Evolutionary conservation across 2,329 filamentous ascomycete genomes (phyloP), one percentile per base, ranked within the genome.

Genomic region (Nemania sp.): DNA sequence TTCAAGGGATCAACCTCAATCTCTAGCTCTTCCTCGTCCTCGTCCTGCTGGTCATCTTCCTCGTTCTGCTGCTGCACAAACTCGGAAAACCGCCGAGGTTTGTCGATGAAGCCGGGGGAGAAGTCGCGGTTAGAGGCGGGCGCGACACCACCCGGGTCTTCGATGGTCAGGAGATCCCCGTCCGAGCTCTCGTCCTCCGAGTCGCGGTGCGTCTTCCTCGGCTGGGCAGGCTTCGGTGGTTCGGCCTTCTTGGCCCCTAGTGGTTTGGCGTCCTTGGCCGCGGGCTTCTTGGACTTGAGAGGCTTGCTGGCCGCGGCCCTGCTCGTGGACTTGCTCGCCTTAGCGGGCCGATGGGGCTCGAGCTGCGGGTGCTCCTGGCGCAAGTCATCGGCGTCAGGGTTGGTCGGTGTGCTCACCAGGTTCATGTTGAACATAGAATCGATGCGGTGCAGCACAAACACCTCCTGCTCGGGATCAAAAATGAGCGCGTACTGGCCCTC

Each of bases 381-480:
- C 34, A 95, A 77, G 64, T 80, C 83, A 24, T 82, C 80, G 48
- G 79, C 72, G 61, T 90, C 83, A 49, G 78, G 75, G 64, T 87
- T 86, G 60, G 79, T 81, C 2, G 88, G 89, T 12, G 84, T 84
- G 50, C 80, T 83, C 47, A 82, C 84, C 49, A 96, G 74, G 70
- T 96, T 97, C 86, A 96, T 92, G 66, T 90, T 86, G 72, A 96
- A 88, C 33, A 86, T 86, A n/a, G 86, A 88, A 67, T 90, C 84
- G 49, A 97, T 77, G 46, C 84, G 85, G 74, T 97, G 91, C 49
- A 97, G 80, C 23, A 94, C 84, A 61, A 94, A 94, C 51, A 81
- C 86, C 66, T 93, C 84, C 47, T 83, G 84, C 15, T 79, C 76
- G 7, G 86, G 79, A 70, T 96, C 89, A 67, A 93, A 94, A 53